Evolutionary conservation across 208 protist genomes (phyloP).

Genomic region (Herpetomonas tarakana): DNA sequence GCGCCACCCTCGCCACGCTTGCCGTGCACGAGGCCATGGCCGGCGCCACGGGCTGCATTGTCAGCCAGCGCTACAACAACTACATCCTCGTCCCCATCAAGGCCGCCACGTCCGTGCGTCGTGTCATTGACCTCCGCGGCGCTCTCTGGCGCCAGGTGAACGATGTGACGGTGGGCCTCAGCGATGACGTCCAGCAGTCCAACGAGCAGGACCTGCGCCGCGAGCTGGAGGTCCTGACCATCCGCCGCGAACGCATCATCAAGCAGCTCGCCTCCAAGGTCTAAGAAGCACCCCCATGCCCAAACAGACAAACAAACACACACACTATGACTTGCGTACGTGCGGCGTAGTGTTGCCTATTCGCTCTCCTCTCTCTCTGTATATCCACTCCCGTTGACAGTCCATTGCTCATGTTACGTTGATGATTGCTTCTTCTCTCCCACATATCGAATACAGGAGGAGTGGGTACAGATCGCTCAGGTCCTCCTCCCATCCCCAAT

Average conservation of each 20-base stretch:
- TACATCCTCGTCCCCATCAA: slow-evolving; percentile 90
- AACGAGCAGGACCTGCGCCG: slow-evolving; percentile 72
- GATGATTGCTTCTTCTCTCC: no score
- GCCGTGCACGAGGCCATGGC: slow-evolving; percentile 91
- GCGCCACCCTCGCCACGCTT: slow-evolving; percentile 76
- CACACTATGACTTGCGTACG: background rate
- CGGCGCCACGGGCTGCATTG: slow-evolving; percentile 84
- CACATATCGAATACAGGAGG: no score
- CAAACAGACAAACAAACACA: background rate
- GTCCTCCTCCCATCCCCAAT: no score
- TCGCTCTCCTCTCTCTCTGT: no score
- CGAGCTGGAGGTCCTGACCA: slow-evolving; percentile 64
- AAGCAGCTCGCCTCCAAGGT: slow-evolving; percentile 57
- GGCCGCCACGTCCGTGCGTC: slow-evolving; percentile 80
- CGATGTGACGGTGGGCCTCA: slow-evolving; percentile 84
- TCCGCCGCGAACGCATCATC: slow-evolving; percentile 63
- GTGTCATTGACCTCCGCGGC: slow-evolving; percentile 76
- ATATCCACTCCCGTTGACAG: no score
- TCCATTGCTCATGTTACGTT: no score
- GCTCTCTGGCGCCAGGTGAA: slow-evolving; percentile 86
- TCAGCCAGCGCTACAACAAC: slow-evolving; percentile 89
- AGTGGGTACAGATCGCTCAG: no score
- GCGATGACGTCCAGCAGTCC: slow-evolving; percentile 44
- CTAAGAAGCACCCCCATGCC: slow-evolving; percentile 14
- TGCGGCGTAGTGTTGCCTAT: no score